Conservation (phyloP, 495 filamentous ascomycete genomes). For the Penicillium alfredii region DNA sequence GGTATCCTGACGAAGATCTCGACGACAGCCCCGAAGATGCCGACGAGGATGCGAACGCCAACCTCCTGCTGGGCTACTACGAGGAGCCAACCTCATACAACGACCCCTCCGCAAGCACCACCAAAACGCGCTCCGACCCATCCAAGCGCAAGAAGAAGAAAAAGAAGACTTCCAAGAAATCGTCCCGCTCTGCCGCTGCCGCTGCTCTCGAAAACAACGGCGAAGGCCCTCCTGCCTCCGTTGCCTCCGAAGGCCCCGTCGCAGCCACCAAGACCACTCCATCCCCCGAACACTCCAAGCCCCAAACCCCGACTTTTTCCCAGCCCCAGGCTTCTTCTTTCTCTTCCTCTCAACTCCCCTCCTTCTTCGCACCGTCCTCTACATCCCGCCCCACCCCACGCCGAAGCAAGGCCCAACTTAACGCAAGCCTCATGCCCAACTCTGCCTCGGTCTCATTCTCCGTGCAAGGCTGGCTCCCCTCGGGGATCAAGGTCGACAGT, state of each 20-base stretch:
- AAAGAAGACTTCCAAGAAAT: constrained; percentile 39
- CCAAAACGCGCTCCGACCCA: constrained; percentile 22
- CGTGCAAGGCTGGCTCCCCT: constrained; percentile 91
- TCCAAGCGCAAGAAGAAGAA: constrained; percentile 36
- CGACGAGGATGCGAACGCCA: constrained; percentile 34
- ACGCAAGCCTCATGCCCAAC: constrained; percentile 83
- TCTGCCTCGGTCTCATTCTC: constrained; percentile 83
- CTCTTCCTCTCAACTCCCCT: constrained; percentile 14
- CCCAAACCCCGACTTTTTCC: constrained; percentile 18
- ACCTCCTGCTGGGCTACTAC: constrained; percentile 49
- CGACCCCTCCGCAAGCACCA: constrained; percentile 18
- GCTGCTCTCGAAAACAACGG: constrained; percentile 27
- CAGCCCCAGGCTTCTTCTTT: constrained; percentile 8
- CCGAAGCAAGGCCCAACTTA: constrained; percentile 54
- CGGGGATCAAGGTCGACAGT: constrained; percentile 89
- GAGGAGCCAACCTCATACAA: constrained; percentile 45
- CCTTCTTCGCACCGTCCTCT: constrained; percentile 23
- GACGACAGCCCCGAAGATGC: constrained; percentile 50
- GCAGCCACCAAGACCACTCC: constrained; percentile 12
- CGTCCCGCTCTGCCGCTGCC: constrained; percentile 19
- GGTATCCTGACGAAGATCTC: constrained; percentile 52
- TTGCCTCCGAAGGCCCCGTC: constrained; percentile 2
- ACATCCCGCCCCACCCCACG: constrained; percentile 28
- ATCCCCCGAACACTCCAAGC: constrained; percentile 23
- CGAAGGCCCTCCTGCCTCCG: constrained; percentile 11